Percentiles rank a stretch among this genome's conserved stretches.
phyloP scores from a whole-genome alignment of 2,329 filamentous ascomycete species.

The Chrysoporthe cubensis region DNA sequence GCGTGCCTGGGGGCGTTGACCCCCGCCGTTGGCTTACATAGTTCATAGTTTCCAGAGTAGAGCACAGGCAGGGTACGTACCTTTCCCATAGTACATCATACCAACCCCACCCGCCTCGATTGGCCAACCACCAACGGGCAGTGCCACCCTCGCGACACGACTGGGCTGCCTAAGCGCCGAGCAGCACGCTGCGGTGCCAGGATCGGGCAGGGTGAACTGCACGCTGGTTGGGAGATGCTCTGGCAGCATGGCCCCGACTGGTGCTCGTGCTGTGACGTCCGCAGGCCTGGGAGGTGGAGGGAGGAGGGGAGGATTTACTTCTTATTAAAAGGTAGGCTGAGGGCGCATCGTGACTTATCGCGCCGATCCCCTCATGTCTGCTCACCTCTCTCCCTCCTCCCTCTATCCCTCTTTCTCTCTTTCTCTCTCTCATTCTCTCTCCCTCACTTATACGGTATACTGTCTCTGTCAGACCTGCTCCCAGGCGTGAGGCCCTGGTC shows the following conservation, averaged over 20 bases:
- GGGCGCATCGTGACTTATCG: background rate
- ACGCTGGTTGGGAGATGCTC: conserved; percentile 20
- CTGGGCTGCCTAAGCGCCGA: conserved; percentile 28
- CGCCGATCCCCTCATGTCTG: background rate
- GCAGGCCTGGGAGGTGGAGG: background rate
- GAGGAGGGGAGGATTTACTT: background rate
- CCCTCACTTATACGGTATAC: too few species aligned
- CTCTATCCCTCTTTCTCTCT: background rate
- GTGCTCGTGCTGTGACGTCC: background rate
- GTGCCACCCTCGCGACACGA: conserved; percentile 16
- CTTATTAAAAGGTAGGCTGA: conserved; percentile 19
- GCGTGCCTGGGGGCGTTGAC: too few species aligned
- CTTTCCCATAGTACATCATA: background rate
- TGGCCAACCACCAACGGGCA: conserved; percentile 23
- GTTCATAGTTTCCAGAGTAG: too few species aligned
- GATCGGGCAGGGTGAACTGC: conserved; percentile 11
- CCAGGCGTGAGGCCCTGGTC: too few species aligned
- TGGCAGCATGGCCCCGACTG: background rate
- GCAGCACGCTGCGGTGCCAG: conserved; percentile 11
- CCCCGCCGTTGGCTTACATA: too few species aligned
- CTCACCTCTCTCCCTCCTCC: background rate
- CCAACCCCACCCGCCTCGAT: conserved; percentile 7
- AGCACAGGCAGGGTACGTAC: too few species aligned
- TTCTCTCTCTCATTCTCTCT: background rate
- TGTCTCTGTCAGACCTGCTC: too few species aligned